Conservation (phyloP, 2,329 filamentous ascomycete genomes). For the Arthroderma uncinatum region DNA sequence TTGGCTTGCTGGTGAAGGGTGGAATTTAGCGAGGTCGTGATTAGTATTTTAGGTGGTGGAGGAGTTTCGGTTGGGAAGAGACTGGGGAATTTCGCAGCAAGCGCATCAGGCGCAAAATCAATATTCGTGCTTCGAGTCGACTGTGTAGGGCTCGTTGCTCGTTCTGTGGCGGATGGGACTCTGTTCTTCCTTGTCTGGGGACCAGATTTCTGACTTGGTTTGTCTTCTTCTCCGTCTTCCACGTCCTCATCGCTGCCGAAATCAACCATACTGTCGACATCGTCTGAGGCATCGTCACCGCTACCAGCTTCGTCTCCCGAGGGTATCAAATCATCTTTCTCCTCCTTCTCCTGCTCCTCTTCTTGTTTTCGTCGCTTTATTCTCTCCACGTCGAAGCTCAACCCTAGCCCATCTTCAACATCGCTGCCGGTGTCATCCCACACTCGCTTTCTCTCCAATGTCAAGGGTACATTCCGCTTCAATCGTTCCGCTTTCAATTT, state of each 20-base stretch:
- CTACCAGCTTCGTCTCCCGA: conserved; percentile 30
- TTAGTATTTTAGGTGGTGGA: conserved; percentile 67
- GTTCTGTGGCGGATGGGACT: conserved; percentile 32
- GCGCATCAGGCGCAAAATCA: conserved; percentile 48
- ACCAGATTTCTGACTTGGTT: conserved; percentile 27
- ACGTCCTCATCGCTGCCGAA: conserved; percentile 42
- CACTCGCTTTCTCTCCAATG: conserved; percentile 75
- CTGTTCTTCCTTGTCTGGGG: conserved; percentile 28
- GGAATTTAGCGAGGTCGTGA: conserved; percentile 84
- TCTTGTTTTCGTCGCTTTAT: conserved; percentile 39
- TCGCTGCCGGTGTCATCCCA: conserved; percentile 66
- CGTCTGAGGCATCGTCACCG: conserved; percentile 41
- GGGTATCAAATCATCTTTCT: conserved; percentile 27
- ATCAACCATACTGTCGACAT: conserved; percentile 65
- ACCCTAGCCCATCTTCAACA: conserved; percentile 35
- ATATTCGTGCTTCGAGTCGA: conserved; percentile 50
- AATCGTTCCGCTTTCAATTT: conserved; percentile 61
- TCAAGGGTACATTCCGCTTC: conserved; percentile 65
- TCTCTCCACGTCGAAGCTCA: conserved; percentile 39
- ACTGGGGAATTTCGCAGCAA: conserved; percentile 50
- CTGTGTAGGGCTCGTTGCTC: conserved; percentile 45
- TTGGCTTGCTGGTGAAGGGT: conserved; percentile 75
- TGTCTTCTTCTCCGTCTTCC: conserved; percentile 40
- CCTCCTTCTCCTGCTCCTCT: conserved; percentile 34
- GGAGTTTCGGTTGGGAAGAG: conserved; percentile 45